Percentiles rank a stretch among this genome's conserved stretches.
phyloP scores from a whole-genome alignment of 306 rosid genomes.

The Coriaria nepalensis region DNA sequence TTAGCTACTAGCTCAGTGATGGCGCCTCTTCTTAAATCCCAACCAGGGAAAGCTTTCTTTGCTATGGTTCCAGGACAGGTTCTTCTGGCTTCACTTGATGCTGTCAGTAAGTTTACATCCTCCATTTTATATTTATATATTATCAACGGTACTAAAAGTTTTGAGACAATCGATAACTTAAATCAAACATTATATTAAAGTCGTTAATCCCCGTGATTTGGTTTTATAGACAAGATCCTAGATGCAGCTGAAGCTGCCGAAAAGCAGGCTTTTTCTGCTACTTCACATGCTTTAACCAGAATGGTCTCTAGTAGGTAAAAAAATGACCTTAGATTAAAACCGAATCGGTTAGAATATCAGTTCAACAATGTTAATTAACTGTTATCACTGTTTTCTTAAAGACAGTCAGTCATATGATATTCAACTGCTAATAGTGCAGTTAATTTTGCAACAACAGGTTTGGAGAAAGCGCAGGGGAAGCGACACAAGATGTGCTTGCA shows the following conservation, averaged over 20 bases:
- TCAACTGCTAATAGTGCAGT: too few relatives aligned
- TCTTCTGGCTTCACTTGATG: conserved; percentile 81
- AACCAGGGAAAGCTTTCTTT: conserved; percentile 69
- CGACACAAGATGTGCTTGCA: conserved; percentile 63
- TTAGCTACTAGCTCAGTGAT: conserved; percentile 60
- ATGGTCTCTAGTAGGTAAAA: conserved; percentile 54
- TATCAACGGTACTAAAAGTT: neutral
- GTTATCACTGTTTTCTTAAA: too few relatives aligned
- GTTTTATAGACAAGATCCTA: conserved; percentile 53
- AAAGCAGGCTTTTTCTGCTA: conserved; percentile 65
- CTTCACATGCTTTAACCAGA: conserved; percentile 56
- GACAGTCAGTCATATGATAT: too few relatives aligned
- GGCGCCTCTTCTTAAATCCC: conserved; percentile 52
- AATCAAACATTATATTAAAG: too few relatives aligned
- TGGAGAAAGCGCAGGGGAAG: conserved; percentile 85
- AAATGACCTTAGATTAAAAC: too few relatives aligned
- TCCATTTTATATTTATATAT: neutral
- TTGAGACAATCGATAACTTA: neutral
- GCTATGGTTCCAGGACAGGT: conserved; percentile 82
- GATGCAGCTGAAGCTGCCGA: conserved; percentile 97
- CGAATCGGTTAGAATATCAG: too few relatives aligned
- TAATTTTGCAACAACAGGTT: conserved; percentile 22
- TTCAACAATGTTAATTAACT: too few relatives aligned
- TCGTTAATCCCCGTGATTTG: too few relatives aligned
- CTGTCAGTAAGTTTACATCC: conserved; percentile 55